phyloP scores from a whole-genome alignment of 1,284 basidiomycete species.

The Malassezia psittaci region DNA sequence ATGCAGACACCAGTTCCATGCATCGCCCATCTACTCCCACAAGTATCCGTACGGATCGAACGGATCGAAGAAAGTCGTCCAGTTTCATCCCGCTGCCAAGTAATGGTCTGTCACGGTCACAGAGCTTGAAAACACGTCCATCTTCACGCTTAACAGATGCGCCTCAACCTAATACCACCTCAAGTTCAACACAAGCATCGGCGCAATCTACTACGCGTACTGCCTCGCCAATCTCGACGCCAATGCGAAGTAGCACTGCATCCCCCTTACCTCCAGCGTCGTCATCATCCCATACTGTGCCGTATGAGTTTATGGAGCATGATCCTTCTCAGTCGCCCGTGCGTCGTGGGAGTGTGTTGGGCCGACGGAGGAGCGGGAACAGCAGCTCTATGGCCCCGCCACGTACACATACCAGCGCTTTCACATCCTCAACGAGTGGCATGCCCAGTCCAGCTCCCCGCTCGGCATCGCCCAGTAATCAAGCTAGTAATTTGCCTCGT shows the following conservation, averaged over 20 bases:
- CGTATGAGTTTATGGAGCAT: slow-evolving; percentile 33
- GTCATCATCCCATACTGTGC: slow-evolving; percentile 14
- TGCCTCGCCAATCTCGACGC: not conserved
- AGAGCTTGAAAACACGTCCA: slow-evolving; percentile 3
- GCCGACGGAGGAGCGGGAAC: slow-evolving; percentile 17
- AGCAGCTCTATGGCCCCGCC: not conserved
- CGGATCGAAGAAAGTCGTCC: slow-evolving; percentile 18
- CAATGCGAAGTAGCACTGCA: not conserved
- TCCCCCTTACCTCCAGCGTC: not conserved
- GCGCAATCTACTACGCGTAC: too few species aligned
- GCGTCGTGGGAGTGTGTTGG: slow-evolving; percentile 16
- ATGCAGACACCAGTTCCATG: slow-evolving; percentile 16
- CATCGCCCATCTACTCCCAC: not conserved
- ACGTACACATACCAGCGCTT: not conserved
- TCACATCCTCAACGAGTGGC: not conserved
- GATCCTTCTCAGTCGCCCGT: slow-evolving; percentile 28
- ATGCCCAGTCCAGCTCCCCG: not conserved
- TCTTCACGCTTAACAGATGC: slow-evolving; percentile 9
- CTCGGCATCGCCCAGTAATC: slow-evolving; percentile 8
- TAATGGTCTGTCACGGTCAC: slow-evolving; percentile 23
- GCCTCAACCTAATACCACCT: not conserved
- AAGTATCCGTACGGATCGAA: slow-evolving; percentile 20
- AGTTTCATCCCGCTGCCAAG: slow-evolving; percentile 37
- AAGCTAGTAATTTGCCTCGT: slow-evolving; percentile 1
- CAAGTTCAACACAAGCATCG: too few species aligned